A percentile compares a stretch with the other conserved stretches of the same genome.
phyloP scores from a whole-genome alignment of 495 filamentous ascomycete genomes.

The Darksidea phi region DNA sequence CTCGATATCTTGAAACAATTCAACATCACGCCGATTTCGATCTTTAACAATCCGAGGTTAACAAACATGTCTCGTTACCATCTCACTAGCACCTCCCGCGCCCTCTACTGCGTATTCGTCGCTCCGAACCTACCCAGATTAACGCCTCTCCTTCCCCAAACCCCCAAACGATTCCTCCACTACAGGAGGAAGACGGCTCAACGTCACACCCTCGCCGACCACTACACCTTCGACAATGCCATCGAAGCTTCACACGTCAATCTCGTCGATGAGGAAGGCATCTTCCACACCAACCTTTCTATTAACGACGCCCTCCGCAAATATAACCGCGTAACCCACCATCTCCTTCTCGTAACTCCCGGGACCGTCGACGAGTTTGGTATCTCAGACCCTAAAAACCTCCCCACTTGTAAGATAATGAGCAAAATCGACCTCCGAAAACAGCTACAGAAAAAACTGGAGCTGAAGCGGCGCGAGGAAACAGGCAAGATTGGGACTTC shows the following conservation, averaged over 20 bases:
- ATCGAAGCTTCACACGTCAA: conserved; percentile 44
- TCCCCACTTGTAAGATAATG: conserved; percentile 67
- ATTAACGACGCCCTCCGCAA: conserved; percentile 48
- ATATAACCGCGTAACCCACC: conserved; percentile 53
- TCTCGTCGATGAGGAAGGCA: conserved; percentile 53
- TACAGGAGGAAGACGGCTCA: conserved; percentile 17
- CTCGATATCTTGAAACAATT: too few relatives aligned
- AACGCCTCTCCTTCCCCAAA: conserved; percentile 10
- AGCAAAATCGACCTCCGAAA: conserved; percentile 50
- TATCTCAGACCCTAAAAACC: conserved; percentile 3
- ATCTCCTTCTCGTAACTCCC: conserved; percentile 58
- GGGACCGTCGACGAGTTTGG: conserved; percentile 24
- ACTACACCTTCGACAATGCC: conserved; percentile 35
- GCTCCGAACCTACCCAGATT: conserved; percentile 22
- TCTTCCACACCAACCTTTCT: conserved; percentile 49
- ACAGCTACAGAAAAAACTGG: conserved; percentile 32
- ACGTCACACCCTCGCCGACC: conserved; percentile 25
- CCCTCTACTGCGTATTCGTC: conserved; percentile 42
- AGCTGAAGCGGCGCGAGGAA: conserved; percentile 40
- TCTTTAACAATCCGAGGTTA: too few relatives aligned
- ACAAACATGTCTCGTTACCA: conserved; percentile 26
- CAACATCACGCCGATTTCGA: too few relatives aligned
- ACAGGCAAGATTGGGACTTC: conserved; percentile 11
- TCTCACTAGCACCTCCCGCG: conserved; percentile 28
- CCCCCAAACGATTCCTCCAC: conserved; percentile 9